Conservation (phyloP, 768 basidiomycete species). For the Ephemerocybe angulata region DNA sequence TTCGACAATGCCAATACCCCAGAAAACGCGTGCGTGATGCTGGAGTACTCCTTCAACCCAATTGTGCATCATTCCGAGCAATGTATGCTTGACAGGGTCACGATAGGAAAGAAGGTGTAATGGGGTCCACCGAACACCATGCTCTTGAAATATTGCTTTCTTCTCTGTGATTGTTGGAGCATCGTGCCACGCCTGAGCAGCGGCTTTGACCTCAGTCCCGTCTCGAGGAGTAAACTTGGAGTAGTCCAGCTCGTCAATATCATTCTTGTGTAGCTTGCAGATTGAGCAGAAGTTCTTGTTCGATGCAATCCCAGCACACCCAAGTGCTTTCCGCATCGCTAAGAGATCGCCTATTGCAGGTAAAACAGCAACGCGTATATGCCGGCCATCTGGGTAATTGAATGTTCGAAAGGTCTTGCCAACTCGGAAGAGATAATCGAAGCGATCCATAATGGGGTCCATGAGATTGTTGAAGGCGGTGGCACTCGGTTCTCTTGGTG, state of each 20-base stretch:
- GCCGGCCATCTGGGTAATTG: conserved; percentile 15
- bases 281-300: conserved; percentile 18
- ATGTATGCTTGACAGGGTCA: conserved; percentile 20
- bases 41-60: conserved; percentile 20
- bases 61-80: conserved; percentile 23
- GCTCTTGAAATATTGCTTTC: conserved; percentile 5
- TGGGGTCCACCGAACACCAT: conserved; percentile 21
- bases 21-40: background rate
- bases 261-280: conserved; percentile 9
- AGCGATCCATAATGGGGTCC: conserved; percentile 8
- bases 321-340: conserved; percentile 18
- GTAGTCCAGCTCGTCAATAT: background rate
- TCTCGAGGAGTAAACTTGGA: conserved; percentile 4
- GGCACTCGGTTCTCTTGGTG: conserved; percentile 18
- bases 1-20: background rate
- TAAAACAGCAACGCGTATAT: conserved; percentile 14
- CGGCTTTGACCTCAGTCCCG: conserved; percentile 5
- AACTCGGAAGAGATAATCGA: conserved; percentile 11
- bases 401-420: conserved; percentile 13
- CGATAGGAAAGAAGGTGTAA: conserved; percentile 18
- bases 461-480: conserved; percentile 14
- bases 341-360: conserved; percentile 17
- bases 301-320: conserved; percentile 16
- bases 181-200: conserved; percentile 6
- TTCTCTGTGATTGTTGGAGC: conserved; percentile 15